Evolutionary conservation across 345 rosid species (phyloP).

Genomic region (Lagerstroemia speciosa): DNA sequence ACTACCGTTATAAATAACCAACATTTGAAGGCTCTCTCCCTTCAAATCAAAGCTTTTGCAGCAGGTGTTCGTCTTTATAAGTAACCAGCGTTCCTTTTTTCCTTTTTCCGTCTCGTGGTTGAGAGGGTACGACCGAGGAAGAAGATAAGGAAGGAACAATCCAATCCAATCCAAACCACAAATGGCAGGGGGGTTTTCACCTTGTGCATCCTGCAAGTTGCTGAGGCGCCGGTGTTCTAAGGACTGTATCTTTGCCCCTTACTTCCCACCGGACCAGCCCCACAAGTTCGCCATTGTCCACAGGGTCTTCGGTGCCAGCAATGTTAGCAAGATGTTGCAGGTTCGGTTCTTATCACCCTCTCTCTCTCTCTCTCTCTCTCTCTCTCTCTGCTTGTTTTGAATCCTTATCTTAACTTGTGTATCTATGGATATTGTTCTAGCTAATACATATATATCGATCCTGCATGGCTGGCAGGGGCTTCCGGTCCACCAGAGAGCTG

Average conservation of each 20-base stretch:
- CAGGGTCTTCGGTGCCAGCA: constrained; percentile 85
- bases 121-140: neutral
- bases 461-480: constrained; percentile 37
- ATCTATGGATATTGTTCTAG: too few species aligned
- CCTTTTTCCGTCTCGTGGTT: neutral
- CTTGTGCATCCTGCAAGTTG: constrained; percentile 82
- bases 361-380: constrained; percentile 2
- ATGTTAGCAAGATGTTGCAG: constrained; percentile 88
- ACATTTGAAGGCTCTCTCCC: neutral
- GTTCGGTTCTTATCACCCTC: constrained; percentile 10
- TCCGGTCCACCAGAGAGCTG: constrained; percentile 67
- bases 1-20: neutral
- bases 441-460: too few species aligned
- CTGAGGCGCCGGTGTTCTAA: constrained; percentile 73
- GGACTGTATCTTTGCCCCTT: constrained; percentile 84
- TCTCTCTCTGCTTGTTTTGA: neutral
- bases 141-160: neutral
- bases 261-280: constrained; percentile 79
- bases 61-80: too few species aligned
- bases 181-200: constrained; percentile 53
- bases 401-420: neutral
- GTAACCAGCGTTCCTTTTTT: too few species aligned
- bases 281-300: constrained; percentile 80
- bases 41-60: neutral
- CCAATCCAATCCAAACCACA: neutral